A percentile compares a stretch with the other conserved stretches of the same genome.
Conservation (phyloP, 352 stramenopile species). For the Globisporangium spiculum region DNA sequence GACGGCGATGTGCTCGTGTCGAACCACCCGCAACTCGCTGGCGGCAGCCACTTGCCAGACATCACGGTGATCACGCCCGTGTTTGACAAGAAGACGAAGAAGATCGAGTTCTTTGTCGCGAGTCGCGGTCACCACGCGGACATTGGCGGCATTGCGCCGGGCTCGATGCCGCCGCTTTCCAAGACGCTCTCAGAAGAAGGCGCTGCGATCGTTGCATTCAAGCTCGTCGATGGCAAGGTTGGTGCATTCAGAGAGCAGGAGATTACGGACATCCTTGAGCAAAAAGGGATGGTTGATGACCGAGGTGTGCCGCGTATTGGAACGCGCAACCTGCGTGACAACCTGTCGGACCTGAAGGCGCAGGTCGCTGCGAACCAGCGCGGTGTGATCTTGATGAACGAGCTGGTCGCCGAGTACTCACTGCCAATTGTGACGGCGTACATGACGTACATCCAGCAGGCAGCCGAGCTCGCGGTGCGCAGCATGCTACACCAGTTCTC, state of each 20-base stretch:
- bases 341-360: slow-evolving; percentile 96
- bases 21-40: slow-evolving; percentile 98
- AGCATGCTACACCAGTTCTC: slow-evolving; percentile 95
- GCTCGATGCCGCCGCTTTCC: slow-evolving; percentile 94
- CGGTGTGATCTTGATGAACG: slow-evolving; percentile 93
- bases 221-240: slow-evolving; percentile 93
- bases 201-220: slow-evolving; percentile 99
- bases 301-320: slow-evolving; percentile 84
- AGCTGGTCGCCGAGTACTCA: slow-evolving; percentile 95
- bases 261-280: slow-evolving; percentile 94
- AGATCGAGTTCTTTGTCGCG: slow-evolving; percentile 98
- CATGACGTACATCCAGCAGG: slow-evolving; percentile 98
- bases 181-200: slow-evolving; percentile 97
- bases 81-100: slow-evolving; percentile 87
- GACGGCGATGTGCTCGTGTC: slow-evolving; percentile 98
- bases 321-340: slow-evolving; percentile 97
- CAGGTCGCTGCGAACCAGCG: slow-evolving; percentile 98
- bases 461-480: slow-evolving; percentile 93
- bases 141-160: slow-evolving; percentile 96
- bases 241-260: slow-evolving; percentile 96
- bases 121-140: slow-evolving; percentile 98
- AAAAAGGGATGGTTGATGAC: slow-evolving; percentile 85
- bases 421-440: slow-evolving; percentile 95
- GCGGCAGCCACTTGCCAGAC: slow-evolving; percentile 96
- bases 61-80: slow-evolving; percentile 99